Conservation (phyloP, 805 yeast genomes). For the Scheffersomyces ergatensis region DNA sequence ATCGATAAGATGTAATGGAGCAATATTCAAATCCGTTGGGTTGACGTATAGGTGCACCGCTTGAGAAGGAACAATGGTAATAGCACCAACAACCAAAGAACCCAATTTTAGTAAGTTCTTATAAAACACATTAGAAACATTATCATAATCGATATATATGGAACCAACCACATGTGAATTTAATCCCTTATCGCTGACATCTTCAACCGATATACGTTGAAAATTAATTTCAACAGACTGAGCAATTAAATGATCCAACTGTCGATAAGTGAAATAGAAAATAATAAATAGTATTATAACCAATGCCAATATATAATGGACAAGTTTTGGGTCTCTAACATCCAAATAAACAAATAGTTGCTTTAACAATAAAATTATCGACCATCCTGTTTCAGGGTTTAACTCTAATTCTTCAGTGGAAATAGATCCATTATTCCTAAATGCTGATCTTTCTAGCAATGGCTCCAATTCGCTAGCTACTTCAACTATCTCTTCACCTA, state of each 20-base stretch:
- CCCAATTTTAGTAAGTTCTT: slow-evolving; percentile 16
- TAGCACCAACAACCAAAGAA: slow-evolving; percentile 20
- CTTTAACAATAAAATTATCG: neutral
- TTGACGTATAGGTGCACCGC: slow-evolving; percentile 18
- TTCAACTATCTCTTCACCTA: neutral
- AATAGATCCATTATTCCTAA: neutral
- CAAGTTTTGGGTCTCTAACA: slow-evolving; percentile 4
- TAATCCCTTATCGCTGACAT: slow-evolving; percentile 23
- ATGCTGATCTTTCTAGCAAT: neutral
- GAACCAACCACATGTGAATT: slow-evolving; percentile 25
- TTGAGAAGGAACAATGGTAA: slow-evolving; percentile 17
- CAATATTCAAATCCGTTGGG: slow-evolving; percentile 7
- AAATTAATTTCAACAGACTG: slow-evolving; percentile 21
- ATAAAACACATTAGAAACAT: slow-evolving; percentile 18
- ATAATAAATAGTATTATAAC: slow-evolving; percentile 9
- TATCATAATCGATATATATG: slow-evolving; percentile 24
- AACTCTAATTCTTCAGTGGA: neutral
- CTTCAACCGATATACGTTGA: slow-evolving; percentile 20
- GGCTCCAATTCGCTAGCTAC: neutral
- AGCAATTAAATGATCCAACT: slow-evolving; percentile 11
- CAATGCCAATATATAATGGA: slow-evolving; percentile 1
- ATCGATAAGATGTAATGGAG: slow-evolving; percentile 16
- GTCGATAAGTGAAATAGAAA: slow-evolving; percentile 10
- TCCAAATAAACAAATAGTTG: slow-evolving; percentile 2
- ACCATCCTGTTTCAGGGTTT: neutral